phyloP scores from a whole-genome alignment of 495 filamentous ascomycete species.

The Penicillium desertorum region DNA sequence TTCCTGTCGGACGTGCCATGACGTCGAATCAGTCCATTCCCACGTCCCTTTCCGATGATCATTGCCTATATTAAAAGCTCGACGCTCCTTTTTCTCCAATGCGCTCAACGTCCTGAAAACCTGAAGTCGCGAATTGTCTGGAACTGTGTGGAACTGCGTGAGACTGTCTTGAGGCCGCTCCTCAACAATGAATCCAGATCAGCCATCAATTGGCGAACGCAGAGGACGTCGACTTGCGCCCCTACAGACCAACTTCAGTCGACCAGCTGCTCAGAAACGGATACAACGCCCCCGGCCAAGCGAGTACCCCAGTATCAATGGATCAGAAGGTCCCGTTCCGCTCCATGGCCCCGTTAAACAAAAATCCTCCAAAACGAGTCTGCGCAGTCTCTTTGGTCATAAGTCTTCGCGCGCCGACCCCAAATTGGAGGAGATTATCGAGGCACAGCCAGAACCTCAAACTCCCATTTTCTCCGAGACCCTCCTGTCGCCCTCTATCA shows the following conservation, averaged over 20 bases:
- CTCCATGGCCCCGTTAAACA: slow-evolving; percentile 38
- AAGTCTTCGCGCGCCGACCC: slow-evolving; percentile 34
- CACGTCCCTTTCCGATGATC: slow-evolving; percentile 31
- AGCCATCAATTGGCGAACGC: slow-evolving; percentile 39
- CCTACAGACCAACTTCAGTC: slow-evolving; percentile 44
- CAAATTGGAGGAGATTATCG: slow-evolving; percentile 40
- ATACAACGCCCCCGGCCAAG: slow-evolving; percentile 42
- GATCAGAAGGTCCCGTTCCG: slow-evolving; percentile 34
- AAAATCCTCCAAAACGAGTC: slow-evolving; percentile 41
- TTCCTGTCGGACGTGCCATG: slow-evolving; percentile 6
- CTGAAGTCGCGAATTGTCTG: not conserved
- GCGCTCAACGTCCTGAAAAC: slow-evolving; percentile 10
- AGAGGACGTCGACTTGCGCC: slow-evolving; percentile 41
- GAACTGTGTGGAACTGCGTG: not conserved
- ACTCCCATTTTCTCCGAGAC: slow-evolving; percentile 15
- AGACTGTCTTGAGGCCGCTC: not conserved
- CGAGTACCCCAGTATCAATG: slow-evolving; percentile 35
- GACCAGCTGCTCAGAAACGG: slow-evolving; percentile 29
- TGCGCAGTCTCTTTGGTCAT: slow-evolving; percentile 43
- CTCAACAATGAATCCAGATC: slow-evolving; percentile 18
- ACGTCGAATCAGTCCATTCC: slow-evolving; percentile 21
- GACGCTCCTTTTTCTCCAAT: slow-evolving; percentile 22
- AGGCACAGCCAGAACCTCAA: slow-evolving; percentile 24
- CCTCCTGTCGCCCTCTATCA: slow-evolving; percentile 29
- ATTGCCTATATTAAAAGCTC: slow-evolving; percentile 21